Conservation (phyloP, 495 filamentous ascomycete genomes). For the Aspergillus nanangensis region DNA sequence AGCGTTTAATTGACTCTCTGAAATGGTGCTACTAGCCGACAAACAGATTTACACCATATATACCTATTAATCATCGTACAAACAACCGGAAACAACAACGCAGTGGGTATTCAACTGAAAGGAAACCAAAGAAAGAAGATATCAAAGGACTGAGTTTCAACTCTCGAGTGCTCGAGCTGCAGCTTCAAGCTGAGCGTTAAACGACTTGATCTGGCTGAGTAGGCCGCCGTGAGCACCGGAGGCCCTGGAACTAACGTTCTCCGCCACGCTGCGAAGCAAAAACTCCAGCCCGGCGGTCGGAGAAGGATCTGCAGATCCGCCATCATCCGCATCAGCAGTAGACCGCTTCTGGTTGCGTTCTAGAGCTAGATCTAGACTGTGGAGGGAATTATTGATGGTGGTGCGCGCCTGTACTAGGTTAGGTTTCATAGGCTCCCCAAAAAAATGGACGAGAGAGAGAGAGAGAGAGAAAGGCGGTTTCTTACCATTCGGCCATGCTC, state of each 20-base stretch:
- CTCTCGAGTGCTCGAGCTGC: conserved; percentile 29
- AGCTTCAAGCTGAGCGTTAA: conserved; percentile 42
- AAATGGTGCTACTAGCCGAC: too few relatives aligned
- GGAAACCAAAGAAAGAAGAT: neutral
- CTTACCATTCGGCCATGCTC: conserved; percentile 35
- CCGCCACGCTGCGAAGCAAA: conserved; percentile 36
- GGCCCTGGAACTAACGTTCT: conserved; percentile 35
- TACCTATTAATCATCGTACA: too few relatives aligned
- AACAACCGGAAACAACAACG: conserved; percentile 27
- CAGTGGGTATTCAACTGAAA: neutral
- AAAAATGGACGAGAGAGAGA: neutral
- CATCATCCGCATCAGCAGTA: too few relatives aligned
- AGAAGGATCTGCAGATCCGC: conserved; percentile 12
- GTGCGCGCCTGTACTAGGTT: conserved; percentile 26
- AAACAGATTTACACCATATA: too few relatives aligned
- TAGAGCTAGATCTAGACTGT: conserved; percentile 40
- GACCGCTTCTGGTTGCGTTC: conserved; percentile 40
- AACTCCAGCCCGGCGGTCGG: conserved; percentile 38
- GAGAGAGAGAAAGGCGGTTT: conserved; percentile 3
- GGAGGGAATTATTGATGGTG: conserved; percentile 42
- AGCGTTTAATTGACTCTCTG: too few relatives aligned
- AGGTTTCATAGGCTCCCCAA: neutral
- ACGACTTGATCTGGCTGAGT: conserved; percentile 35
- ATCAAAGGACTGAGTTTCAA: conserved; percentile 4
- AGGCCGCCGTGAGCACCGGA: conserved; percentile 37